These are phyloP conservation scores for Talaromyces sp. DNA, from an alignment of 2,329 filamentous ascomycete species.

Conservation along the genomic window DNA sequence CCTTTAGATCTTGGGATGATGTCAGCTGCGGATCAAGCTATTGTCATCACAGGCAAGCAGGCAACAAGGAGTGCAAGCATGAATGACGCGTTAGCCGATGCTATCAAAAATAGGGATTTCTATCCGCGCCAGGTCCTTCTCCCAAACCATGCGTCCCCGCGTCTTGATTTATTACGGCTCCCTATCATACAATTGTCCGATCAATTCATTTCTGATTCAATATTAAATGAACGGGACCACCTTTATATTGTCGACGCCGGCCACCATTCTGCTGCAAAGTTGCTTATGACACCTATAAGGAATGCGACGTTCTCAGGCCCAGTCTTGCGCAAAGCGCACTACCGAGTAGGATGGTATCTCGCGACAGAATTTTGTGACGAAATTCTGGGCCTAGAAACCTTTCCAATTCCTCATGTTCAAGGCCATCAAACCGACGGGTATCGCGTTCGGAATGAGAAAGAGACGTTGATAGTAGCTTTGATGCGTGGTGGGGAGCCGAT, in stretches of 20 bases:
- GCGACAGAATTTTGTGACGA: conserved; percentile 48
- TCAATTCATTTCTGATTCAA: conserved; percentile 25
- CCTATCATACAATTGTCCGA: conserved; percentile 41
- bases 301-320: conserved; percentile 49
- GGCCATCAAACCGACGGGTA: conserved; percentile 45
- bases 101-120: conserved; percentile 43
- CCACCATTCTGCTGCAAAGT: conserved; percentile 42
- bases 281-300: conserved; percentile 55
- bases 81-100: conserved; percentile 45
- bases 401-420: conserved; percentile 52
- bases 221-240: conserved; percentile 21
- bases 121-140: conserved; percentile 49
- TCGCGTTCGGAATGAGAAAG: conserved; percentile 46
- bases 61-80: conserved; percentile 51
- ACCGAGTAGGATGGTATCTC: conserved; percentile 52
- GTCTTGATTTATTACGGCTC: conserved; percentile 44
- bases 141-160: conserved; percentile 37
- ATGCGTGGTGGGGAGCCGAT: conserved; percentile 64
- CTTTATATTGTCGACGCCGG: conserved; percentile 43
- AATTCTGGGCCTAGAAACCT: conserved; percentile 50
- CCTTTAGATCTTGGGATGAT: conserved; percentile 59
- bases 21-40: conserved; percentile 48
- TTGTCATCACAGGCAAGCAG: conserved; percentile 55
- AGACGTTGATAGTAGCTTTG: conserved; percentile 56
- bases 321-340: conserved; percentile 50